Base-by-base conservation (phyloP, 2,329 filamentous ascomycete species). In the Ophiobolus disseminans region DNA sequence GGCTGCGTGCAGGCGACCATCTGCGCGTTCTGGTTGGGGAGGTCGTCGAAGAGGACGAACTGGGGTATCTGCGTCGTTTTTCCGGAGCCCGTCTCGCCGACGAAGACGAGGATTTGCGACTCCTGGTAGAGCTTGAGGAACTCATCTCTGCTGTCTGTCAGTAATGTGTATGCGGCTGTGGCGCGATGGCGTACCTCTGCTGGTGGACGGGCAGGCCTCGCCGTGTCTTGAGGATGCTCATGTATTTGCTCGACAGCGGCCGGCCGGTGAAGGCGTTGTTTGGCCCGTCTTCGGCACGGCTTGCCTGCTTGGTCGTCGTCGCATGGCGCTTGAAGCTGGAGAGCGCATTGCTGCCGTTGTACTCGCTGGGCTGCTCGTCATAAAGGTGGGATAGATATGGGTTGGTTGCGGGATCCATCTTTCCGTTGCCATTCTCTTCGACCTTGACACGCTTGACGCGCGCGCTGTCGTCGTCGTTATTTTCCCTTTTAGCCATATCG, bases 11-110 rank as follows among this genome's bases (percentile, higher is more conserved):
- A 99, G 48, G 93, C 94, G 50, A 99, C 88, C 75, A 97, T 87
- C 79, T 97, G 97, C 71, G 86, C 83, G 62, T 87, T 86, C 55
- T 86, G 79, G 66, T 97, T 90, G 20, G 94, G 93, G 23, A 97
- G 83, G 75, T 99, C 94, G 76, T 99, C 94, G 80, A 89, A 97
- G 31, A 99, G 85, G 59, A 99, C 93, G 73, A 97, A 99, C 74
- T 99, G 94, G 2, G 94, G 94, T 53, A 99, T 97, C 80, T 99
- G 94, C 0, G 94, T 99, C 4, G 94, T 99, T 80, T 99, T 99
- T 78, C 94, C 94, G 60, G 94, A 99, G 85, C 95, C 94, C 7
- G 94, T 99, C 81, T 99, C 94, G 79, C 94, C 94, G 58, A 99
- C 94, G 68, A 99, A 97, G 66, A 99, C 94, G 53, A 99, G 86